Evolutionary conservation across 768 basidiomycete species (phyloP).

Genomic region (Lenzites betulinus): DNA sequence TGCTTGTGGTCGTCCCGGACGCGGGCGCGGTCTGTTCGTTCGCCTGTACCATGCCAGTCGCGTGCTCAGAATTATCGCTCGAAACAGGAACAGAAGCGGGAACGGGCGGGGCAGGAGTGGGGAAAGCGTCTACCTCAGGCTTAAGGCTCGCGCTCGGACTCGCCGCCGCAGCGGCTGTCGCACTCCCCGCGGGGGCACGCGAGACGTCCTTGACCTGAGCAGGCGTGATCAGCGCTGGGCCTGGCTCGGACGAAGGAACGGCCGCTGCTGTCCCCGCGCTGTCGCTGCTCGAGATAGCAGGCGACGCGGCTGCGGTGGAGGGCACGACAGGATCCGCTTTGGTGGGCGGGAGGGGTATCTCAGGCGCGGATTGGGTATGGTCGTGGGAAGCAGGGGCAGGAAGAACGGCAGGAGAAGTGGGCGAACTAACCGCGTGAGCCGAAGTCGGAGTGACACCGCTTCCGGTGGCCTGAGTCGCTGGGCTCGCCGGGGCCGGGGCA

Average conservation of each 20-base stretch:
- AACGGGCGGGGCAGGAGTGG: neutral
- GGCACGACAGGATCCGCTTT: slow-evolving; percentile 9
- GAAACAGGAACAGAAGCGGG: slow-evolving; percentile 1
- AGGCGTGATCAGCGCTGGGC: slow-evolving; percentile 15
- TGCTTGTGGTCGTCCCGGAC: slow-evolving; percentile 39
- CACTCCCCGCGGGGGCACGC: neutral
- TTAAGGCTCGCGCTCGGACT: neutral
- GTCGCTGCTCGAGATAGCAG: neutral
- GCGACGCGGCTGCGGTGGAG: neutral
- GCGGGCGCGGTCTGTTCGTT: slow-evolving; percentile 25
- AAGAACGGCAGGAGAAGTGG: slow-evolving; percentile 3
- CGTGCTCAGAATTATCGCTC: slow-evolving; percentile 11
- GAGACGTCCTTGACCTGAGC: slow-evolving; percentile 9
- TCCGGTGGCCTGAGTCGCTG: neutral
- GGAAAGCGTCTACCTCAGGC: slow-evolving; percentile 4
- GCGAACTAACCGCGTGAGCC: slow-evolving; percentile 20
- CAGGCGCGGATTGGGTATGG: slow-evolving; percentile 8
- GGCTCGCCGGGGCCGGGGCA: neutral
- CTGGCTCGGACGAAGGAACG: slow-evolving; percentile 7
- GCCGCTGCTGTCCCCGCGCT: neutral
- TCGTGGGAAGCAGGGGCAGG: slow-evolving; percentile 4
- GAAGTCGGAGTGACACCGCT: neutral
- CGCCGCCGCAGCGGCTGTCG: neutral
- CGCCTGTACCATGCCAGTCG: slow-evolving; percentile 17
- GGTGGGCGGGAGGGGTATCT: slow-evolving; percentile 11